Percentiles rank a stretch among this genome's conserved stretches.
These are phyloP conservation scores for Cyathus striatus DNA, from an alignment of 768 basidiomycete genomes.

Conservation along the genomic window DNA sequence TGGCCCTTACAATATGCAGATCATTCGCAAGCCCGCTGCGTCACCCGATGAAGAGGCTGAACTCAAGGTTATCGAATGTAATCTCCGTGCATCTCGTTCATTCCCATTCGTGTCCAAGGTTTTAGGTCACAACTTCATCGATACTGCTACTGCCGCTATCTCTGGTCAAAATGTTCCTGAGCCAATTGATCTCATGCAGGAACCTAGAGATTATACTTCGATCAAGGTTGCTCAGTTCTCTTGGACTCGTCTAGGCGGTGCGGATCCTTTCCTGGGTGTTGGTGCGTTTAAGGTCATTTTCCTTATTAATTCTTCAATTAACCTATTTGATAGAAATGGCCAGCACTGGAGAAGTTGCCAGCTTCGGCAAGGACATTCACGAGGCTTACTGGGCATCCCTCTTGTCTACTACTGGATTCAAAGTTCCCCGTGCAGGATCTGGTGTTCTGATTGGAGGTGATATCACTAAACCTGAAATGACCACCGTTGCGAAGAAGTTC, in stretches of 20 bases:
- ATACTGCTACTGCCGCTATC: slow-evolving; percentile 87
- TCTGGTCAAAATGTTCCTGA: slow-evolving; percentile 82
- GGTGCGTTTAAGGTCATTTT: slow-evolving; percentile 44
- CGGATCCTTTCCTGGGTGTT: slow-evolving; percentile 95
- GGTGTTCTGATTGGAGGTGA: slow-evolving; percentile 95
- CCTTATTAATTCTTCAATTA: not conserved
- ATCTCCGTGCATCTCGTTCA: slow-evolving; percentile 93
- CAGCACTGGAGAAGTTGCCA: slow-evolving; percentile 95
- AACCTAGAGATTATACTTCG: slow-evolving; percentile 84
- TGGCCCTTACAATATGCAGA: slow-evolving; percentile 99
- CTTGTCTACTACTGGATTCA: slow-evolving; percentile 95
- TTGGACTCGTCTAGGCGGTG: slow-evolving; percentile 94
- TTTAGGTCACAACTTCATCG: slow-evolving; percentile 94
- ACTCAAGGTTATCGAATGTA: slow-evolving; percentile 98
- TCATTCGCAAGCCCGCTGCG: slow-evolving; percentile 77
- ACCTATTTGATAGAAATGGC: slow-evolving; percentile 74
- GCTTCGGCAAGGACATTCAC: slow-evolving; percentile 88
- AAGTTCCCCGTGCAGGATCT: slow-evolving; percentile 74
- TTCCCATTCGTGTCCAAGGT: slow-evolving; percentile 99
- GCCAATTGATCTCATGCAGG: slow-evolving; percentile 87
- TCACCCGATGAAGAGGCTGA: slow-evolving; percentile 48
- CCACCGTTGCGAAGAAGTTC: slow-evolving; percentile 71
- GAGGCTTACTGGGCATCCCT: slow-evolving; percentile 96
- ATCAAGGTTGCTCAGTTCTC: slow-evolving; percentile 99
- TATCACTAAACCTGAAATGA: slow-evolving; percentile 82